Conservation (phyloP, 768 basidiomycete genomes). For the Psilocybe cyanescens region DNA sequence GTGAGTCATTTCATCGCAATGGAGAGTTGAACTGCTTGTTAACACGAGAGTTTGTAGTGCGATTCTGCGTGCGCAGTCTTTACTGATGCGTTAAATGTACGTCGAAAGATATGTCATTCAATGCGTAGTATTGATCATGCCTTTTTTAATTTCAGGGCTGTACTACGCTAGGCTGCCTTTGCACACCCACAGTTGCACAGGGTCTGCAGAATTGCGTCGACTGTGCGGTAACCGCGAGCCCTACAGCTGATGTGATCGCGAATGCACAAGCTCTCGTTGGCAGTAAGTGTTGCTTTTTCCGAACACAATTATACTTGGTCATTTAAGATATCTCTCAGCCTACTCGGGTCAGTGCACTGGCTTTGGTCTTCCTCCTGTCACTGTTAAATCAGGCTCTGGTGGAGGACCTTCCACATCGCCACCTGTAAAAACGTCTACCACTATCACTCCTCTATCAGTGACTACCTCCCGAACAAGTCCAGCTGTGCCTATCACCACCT, state of each 20-base stretch:
- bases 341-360: not conserved
- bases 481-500: not conserved
- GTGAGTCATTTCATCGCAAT: too few relatives aligned
- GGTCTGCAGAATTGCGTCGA: conserved; percentile 16
- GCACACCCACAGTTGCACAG: conserved; percentile 1
- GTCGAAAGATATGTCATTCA: not conserved
- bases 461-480: not conserved
- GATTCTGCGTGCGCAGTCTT: conserved; percentile 1
- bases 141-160: not conserved
- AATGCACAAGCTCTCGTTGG: conserved; percentile 10
- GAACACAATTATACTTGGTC: not conserved
- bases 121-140: not conserved
- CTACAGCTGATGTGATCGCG: not conserved
- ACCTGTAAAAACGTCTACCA: not conserved
- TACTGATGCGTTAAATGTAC: not conserved
- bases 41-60: not conserved
- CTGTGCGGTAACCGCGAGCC: conserved; percentile 8
- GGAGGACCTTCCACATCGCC: not conserved
- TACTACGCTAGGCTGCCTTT: conserved; percentile 12
- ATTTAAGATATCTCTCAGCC: not conserved
- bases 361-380: not conserved
- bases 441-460: not conserved
- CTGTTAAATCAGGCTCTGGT: not conserved
- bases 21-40: too few relatives aligned
- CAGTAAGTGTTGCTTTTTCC: conserved; percentile 2